phyloP scores from a whole-genome alignment of 2,329 filamentous ascomycete genomes.

The Botrytis sinoallii region DNA sequence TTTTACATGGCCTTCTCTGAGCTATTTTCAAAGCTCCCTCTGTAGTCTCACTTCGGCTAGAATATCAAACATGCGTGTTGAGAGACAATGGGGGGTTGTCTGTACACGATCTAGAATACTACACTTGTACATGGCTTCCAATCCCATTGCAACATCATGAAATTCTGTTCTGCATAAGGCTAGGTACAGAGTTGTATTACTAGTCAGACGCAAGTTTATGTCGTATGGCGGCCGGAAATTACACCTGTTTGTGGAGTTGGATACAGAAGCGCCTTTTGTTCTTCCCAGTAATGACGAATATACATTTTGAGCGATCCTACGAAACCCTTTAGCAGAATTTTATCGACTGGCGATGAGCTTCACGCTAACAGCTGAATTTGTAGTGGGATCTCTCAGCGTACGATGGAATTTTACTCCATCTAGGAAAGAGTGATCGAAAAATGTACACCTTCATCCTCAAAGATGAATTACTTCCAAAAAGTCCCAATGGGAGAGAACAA shows the following conservation, averaged over 20 bases:
- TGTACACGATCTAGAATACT: background rate
- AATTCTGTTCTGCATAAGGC: background rate
- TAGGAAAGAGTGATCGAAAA: constrained; percentile 58
- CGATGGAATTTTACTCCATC: constrained; percentile 56
- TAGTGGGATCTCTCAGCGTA: constrained; percentile 63
- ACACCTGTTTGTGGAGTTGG: background rate
- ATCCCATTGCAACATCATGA: background rate
- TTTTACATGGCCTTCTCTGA: background rate
- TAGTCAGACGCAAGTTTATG: background rate
- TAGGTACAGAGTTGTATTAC: background rate
- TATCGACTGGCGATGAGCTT: background rate
- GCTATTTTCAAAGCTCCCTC: background rate
- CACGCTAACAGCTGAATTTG: constrained; percentile 24
- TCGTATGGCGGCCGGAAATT: background rate
- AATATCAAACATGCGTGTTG: background rate
- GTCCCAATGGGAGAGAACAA: constrained; percentile 66
- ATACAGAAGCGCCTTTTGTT: background rate
- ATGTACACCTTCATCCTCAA: constrained; percentile 74
- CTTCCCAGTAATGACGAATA: background rate
- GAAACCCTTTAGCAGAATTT: background rate
- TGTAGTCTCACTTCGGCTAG: background rate
- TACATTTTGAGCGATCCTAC: background rate
- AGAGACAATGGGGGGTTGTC: background rate
- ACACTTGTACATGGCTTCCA: background rate
- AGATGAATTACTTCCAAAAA: constrained; percentile 57